Conservation (phyloP, 345 rosid species). For the Psidium guajava region DNA sequence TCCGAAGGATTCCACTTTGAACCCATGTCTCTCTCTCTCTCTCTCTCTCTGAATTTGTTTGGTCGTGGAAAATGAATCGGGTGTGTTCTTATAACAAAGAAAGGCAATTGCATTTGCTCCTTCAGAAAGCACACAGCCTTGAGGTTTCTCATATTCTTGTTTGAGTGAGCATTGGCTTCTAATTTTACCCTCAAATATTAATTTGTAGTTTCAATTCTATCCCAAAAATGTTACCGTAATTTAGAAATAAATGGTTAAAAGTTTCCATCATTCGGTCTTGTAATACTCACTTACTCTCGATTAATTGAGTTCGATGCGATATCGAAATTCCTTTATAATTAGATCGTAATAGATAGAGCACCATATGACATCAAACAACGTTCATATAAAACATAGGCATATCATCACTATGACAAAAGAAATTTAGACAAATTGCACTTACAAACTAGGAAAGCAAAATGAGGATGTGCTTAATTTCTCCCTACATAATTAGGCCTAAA, state of each 20-base stretch:
- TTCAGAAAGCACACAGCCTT: no score
- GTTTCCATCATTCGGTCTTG: background rate
- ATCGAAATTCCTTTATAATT: accelerated
- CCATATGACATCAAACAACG: background rate
- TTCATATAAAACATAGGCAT: accelerated
- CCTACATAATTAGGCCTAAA: background rate
- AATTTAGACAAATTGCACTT: background rate
- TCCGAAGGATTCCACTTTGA: background rate
- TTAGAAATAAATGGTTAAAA: background rate
- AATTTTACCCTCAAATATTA: background rate
- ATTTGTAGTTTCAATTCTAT: background rate
- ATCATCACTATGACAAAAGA: background rate
- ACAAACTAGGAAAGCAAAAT: background rate
- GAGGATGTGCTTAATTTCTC: background rate
- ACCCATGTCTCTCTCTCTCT: background rate
- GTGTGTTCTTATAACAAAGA: no score
- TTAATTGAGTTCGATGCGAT: background rate
- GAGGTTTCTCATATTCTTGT: no score
- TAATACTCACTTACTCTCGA: accelerated
- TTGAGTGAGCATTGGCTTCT: background rate
- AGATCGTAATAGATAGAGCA: background rate
- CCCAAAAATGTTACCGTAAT: background rate
- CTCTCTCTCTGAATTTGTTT: background rate
- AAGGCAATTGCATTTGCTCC: no score
- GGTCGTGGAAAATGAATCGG: no score